Conservation (phyloP, 805 yeast genomes). For the Vanderwaltozyma yarrowii region DNA sequence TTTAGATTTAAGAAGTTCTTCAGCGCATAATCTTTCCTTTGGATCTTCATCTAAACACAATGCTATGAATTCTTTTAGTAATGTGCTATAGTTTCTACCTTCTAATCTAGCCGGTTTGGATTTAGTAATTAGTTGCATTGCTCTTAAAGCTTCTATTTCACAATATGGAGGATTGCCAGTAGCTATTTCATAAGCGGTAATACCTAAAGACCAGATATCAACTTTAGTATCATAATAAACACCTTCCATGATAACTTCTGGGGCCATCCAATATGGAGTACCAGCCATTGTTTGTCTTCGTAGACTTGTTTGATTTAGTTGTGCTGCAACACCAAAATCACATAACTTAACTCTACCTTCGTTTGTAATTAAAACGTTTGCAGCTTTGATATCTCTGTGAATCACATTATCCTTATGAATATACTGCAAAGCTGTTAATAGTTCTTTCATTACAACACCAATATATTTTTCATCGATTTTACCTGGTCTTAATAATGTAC, state of each 20-base stretch:
- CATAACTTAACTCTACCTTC: conserved; percentile 87
- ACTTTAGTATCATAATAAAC: conserved; percentile 82
- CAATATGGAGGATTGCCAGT: conserved; percentile 98
- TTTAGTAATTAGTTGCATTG: conserved; percentile 87
- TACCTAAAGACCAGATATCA: conserved; percentile 96
- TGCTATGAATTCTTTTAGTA: conserved; percentile 80
- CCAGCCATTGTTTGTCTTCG: conserved; percentile 94
- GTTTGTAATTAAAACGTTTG: conserved; percentile 79
- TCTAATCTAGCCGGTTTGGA: conserved; percentile 92
- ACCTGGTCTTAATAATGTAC: conserved; percentile 82
- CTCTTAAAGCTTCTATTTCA: conserved; percentile 89
- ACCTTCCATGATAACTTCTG: conserved; percentile 92
- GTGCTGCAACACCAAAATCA: conserved; percentile 98
- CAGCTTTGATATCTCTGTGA: conserved; percentile 95
- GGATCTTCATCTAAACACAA: conserved; percentile 91
- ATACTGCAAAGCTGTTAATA: conserved; percentile 62
- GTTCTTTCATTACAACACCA: conserved; percentile 76
- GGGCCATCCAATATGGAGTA: conserved; percentile 99
- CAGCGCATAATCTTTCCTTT: conserved; percentile 78
- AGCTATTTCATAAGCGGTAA: conserved; percentile 86
- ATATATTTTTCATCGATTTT: conserved; percentile 74
- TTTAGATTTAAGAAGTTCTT: conserved; percentile 57
- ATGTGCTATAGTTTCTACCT: conserved; percentile 69
- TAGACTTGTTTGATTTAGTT: conserved; percentile 58
- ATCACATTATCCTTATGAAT: conserved; percentile 88